These are phyloP conservation scores for Inga leiocalycina DNA, from an alignment of 306 rosid species.

Conservation along the genomic window DNA sequence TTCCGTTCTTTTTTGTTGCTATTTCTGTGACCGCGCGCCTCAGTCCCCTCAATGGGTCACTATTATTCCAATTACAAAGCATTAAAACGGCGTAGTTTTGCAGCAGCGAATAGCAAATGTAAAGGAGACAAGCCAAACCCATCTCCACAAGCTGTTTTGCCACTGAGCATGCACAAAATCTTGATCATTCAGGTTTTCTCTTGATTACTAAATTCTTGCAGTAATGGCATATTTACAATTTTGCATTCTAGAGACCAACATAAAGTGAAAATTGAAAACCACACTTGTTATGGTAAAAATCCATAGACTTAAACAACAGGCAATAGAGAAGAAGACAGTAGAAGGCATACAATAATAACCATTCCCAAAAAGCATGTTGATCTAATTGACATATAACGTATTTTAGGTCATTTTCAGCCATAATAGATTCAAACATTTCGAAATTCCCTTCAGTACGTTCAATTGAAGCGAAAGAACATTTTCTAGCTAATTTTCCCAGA, in stretches of 20 bases:
- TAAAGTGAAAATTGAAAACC: background rate
- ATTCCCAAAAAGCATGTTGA: background rate
- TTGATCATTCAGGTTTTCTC: background rate
- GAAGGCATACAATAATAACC: background rate
- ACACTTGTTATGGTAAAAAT: background rate
- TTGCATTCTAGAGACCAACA: too few relatives aligned
- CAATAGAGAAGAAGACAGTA: background rate
- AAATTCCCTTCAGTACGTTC: background rate
- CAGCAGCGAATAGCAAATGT: too few relatives aligned
- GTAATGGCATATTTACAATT: background rate
- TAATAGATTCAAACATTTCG: background rate
- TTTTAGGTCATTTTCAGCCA: background rate
- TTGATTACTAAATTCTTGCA: background rate
- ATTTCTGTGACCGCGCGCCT: too few relatives aligned
- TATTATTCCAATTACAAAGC: too few relatives aligned
- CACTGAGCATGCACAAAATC: background rate
- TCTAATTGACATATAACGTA: background rate
- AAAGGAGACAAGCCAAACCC: too few relatives aligned
- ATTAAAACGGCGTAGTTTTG: too few relatives aligned
- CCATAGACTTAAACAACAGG: background rate
- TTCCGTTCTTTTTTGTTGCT: too few relatives aligned
- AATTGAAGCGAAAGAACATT: background rate
- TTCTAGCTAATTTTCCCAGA: background rate
- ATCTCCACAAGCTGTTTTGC: background rate
- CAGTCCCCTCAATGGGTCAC: too few relatives aligned